Evolutionary conservation across 106 monocot species (phyloP), one percentile per base, ranked within the genome.

Genomic region (Amphibolis antarctica): DNA sequence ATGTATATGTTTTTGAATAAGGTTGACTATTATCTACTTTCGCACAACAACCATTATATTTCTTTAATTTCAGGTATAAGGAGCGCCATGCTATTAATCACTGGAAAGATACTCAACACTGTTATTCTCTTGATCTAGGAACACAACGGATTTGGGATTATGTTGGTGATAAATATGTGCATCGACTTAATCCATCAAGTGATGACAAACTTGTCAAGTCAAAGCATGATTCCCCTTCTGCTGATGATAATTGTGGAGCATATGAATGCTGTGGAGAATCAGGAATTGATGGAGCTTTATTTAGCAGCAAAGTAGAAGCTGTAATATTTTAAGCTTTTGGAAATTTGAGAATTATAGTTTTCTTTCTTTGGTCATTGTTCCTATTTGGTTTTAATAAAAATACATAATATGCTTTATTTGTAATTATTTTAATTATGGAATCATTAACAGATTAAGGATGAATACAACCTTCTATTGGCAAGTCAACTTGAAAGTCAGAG

Each of bases 81-180:
- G 90, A 84, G 79, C 84, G 96, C 0, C 96, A 98, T 85, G 96
- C 96, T 46, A 53, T 86, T 30, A 84, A 61, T 45, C 96, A 98
- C 55, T 98, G 96, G 96, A 83, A 86, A 63, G 78, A 83, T 42
- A 91, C 84, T 55, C 81, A 91, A 46, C 96, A 98, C 70, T 91
- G 87, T 66, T 98, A 85, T 78, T 85, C 96, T 26, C 84, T 98
- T 70, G 80, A 98, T 76, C 57, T 91, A 36, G 78, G 80, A 79
- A 80, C 84, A 51, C 90, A 85, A 29, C 75, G 85, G 28, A 72
- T 87, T 30, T 98, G 96, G 96, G 96, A 98, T 73, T 98, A 98
- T 77, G 91, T 85, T 69, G 96, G 96, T 62, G 96, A 98, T 71
- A 87, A 25, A 42, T 98, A 85, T 66, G 96, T 98, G 42, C 90